These are phyloP conservation scores for Spizellomyces punctatus DNA, from an alignment of 192 early-diverging fungal species.

Conservation along the genomic window DNA sequence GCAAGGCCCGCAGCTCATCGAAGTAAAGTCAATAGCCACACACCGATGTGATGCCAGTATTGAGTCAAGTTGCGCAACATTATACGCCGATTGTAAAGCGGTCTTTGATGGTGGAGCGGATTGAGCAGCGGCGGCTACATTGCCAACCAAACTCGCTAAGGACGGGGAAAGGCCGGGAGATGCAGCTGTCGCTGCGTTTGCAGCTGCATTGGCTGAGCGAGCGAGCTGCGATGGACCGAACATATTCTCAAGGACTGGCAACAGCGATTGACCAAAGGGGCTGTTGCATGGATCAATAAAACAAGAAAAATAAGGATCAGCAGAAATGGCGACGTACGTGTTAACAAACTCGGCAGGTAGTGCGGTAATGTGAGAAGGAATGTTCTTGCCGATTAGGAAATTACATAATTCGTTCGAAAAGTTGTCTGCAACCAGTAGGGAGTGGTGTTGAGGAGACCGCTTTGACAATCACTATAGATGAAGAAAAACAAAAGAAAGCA, in stretches of 20 bases:
- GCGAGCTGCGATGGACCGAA: constrained; percentile 44
- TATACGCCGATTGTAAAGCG: constrained; percentile 41
- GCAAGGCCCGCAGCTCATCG: constrained; percentile 69
- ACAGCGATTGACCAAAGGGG: constrained; percentile 46
- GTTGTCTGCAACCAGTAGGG: constrained; percentile 62
- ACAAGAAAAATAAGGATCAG: neutral
- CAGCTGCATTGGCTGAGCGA: constrained; percentile 29
- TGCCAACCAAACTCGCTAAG: constrained; percentile 13
- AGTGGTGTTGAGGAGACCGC: constrained; percentile 85
- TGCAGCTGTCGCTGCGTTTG: constrained; percentile 19
- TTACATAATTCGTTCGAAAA: constrained; percentile 78
- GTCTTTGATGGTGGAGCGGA: neutral
- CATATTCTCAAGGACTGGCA: constrained; percentile 44
- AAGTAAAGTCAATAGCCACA: constrained; percentile 73
- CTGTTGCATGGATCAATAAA: constrained; percentile 17
- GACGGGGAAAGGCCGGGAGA: constrained; percentile 24
- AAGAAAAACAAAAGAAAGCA: neutral
- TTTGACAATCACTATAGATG: constrained; percentile 58
- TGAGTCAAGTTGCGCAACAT: constrained; percentile 43
- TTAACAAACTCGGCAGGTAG: constrained; percentile 60
- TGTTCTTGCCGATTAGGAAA: constrained; percentile 74
- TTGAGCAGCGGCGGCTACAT: constrained; percentile 18
- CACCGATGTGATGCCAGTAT: constrained; percentile 50
- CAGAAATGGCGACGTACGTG: constrained; percentile 27
- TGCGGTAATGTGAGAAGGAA: constrained; percentile 75